Base-by-base conservation (phyloP, 345 rosid genomes). In the Salix caprea region DNA sequence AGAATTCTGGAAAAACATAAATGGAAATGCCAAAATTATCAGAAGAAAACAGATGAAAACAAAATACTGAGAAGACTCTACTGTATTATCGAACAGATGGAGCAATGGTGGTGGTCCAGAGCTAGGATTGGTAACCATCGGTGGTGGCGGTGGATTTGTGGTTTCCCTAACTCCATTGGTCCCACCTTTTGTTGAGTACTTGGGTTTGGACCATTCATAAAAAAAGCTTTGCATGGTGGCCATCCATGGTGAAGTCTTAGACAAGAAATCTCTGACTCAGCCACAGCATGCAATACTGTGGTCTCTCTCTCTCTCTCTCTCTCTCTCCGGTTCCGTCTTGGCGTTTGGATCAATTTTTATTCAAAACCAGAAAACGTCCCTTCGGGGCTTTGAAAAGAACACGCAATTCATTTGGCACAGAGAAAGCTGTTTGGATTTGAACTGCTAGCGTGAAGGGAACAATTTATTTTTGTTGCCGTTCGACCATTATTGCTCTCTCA, bases 131-230 rank as follows among this genome's bases (percentile, higher is more conserved):
- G 0, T 36, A 24, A 23, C 66, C 66, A 62, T 23, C 5, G 66
- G 8, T 62, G 66, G 66, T 62, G 65, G 46, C 9, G 66, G 66
- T 62, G 66, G 66, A 28, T 62, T 62, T 58, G 66, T 62, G 66
- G 66, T 7, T 62, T 2, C 66, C 24, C 3, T 3, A 30, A 34
- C 23, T 26, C 21, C 36, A 36, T 1, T 10, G 69, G 44, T 66
- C 71, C 50, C 8, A 6, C 12, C 37, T 36, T 66, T 16, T 66
- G 52, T 66, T 18, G 42, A 2, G 42, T 7, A 15, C 2, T 34
- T 18, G 24, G n/a, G 21, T 6, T 32, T 28, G 69, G n/a, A 66
- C 69, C 69, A 36, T 66, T 34, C 11, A 36, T 19, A 1, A 18
- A 66, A 19, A 66, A 34, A 9, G 11, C 15, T 34, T 36, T 6